Conservation (phyloP, 2,329 filamentous ascomycete species). For the Boeremia exigua region DNA sequence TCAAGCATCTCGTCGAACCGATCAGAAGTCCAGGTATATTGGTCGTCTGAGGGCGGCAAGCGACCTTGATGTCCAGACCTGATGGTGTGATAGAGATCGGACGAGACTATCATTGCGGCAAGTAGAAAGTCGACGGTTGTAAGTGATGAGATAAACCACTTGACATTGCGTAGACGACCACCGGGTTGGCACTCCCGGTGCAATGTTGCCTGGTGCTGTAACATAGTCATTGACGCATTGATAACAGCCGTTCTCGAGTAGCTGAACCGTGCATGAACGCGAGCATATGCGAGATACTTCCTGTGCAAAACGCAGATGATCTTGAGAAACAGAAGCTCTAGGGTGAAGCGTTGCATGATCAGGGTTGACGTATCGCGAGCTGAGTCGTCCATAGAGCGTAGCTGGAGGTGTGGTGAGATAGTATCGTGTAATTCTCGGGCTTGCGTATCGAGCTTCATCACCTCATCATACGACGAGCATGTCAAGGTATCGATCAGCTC, state of each 20-base stretch:
- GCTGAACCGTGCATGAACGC: slow-evolving; percentile 77
- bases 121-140: slow-evolving; percentile 86
- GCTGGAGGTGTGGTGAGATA: slow-evolving; percentile 79
- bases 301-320: slow-evolving; percentile 87
- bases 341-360: slow-evolving; percentile 81
- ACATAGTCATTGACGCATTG: slow-evolving; percentile 81
- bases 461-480: slow-evolving; percentile 67
- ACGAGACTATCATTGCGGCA: slow-evolving; percentile 80
- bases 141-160: slow-evolving; percentile 79
- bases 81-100: slow-evolving; percentile 78
- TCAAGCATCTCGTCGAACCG: slow-evolving; percentile 75
- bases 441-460: slow-evolving; percentile 65
- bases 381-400: slow-evolving; percentile 75
- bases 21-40: slow-evolving; percentile 55
- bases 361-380: slow-evolving; percentile 71
- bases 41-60: slow-evolving; percentile 43
- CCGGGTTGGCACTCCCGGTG: slow-evolving; percentile 75
- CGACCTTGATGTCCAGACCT: slow-evolving; percentile 50
- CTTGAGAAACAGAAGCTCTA: slow-evolving; percentile 88
- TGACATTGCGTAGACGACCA: slow-evolving; percentile 74
- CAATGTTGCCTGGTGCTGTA: slow-evolving; percentile 78
- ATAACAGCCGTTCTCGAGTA: slow-evolving; percentile 85
- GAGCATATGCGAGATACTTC: slow-evolving; percentile 79
- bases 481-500: slow-evolving; percentile 68
- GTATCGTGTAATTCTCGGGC: slow-evolving; percentile 65